Evolutionary conservation across 345 rosid genomes (phyloP).

Genomic region (Luvunga scandens): DNA sequence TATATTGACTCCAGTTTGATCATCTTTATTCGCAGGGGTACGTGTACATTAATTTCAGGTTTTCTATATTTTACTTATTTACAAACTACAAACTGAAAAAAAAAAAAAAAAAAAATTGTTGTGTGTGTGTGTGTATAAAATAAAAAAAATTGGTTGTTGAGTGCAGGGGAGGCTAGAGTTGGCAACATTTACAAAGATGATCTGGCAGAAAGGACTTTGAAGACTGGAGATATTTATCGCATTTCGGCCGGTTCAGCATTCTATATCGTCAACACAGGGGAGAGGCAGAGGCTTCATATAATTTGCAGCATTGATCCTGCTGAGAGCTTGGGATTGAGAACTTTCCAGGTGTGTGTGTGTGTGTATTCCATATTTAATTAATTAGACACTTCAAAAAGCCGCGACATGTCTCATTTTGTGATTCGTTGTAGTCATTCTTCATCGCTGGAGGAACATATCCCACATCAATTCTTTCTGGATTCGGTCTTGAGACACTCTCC

Average conservation of each 20-base stretch:
- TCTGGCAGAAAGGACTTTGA: conserved; percentile 50
- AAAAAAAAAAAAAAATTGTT: too few species aligned
- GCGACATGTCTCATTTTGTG: background rate
- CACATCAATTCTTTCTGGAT: conserved; percentile 62
- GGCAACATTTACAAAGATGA: conserved; percentile 58
- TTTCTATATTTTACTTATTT: too few species aligned
- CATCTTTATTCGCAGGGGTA: conserved; percentile 69
- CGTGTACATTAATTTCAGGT: background rate
- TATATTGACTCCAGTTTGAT: conserved; percentile 71
- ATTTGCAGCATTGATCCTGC: conserved; percentile 69
- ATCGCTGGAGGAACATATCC: conserved; percentile 73
- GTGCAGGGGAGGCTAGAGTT: conserved; percentile 76
- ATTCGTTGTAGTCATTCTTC: conserved; percentile 65
- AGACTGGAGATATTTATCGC: conserved; percentile 59
- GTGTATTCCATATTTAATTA: background rate
- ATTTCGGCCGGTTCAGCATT: conserved; percentile 78
- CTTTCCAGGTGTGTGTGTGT: conserved; percentile 47
- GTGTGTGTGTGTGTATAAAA: too few species aligned
- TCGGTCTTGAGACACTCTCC: conserved; percentile 54
- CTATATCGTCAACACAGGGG: conserved; percentile 63
- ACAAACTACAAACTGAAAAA: too few species aligned
- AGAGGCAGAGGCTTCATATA: conserved; percentile 63
- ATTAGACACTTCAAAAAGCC: background rate
- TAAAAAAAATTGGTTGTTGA: conserved; percentile 3
- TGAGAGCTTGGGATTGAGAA: conserved; percentile 57